Conservation (phyloP, 2,329 filamentous ascomycete genomes). For the Talaromyces sp. region DNA sequence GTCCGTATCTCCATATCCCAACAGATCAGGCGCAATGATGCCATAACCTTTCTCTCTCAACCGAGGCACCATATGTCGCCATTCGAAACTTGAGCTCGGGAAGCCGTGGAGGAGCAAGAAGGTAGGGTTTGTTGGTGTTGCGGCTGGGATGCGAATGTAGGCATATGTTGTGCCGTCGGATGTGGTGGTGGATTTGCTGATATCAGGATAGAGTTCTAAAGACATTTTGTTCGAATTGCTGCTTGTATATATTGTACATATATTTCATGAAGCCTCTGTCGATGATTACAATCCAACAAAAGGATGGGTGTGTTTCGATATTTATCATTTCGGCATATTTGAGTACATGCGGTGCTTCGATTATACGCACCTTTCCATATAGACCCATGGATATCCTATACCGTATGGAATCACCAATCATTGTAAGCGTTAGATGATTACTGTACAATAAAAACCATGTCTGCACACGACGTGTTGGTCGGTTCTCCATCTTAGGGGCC, state of each 20-base stretch:
- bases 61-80: conserved; percentile 37
- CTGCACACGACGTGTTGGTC: background rate
- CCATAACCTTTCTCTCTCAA: conserved; percentile 42
- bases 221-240: background rate
- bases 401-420: background rate
- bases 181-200: conserved; percentile 10
- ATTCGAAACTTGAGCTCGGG: conserved; percentile 47
- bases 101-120: conserved; percentile 51
- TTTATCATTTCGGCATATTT: background rate
- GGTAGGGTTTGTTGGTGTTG: conserved; percentile 26
- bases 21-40: conserved; percentile 43
- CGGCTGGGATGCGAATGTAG: conserved; percentile 29
- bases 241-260: background rate
- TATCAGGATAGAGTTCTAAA: conserved; percentile 10
- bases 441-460: background rate
- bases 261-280: background rate
- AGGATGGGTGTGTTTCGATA: background rate
- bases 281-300: background rate
- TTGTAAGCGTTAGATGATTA: background rate
- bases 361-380: background rate
- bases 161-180: conserved; percentile 23
- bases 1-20: conserved; percentile 39
- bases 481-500: background rate
- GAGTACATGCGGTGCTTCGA: background rate
- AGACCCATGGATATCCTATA: background rate